phyloP scores from a whole-genome alignment of 2,329 filamentous ascomycete species.

The Trichoderma polysporum region DNA sequence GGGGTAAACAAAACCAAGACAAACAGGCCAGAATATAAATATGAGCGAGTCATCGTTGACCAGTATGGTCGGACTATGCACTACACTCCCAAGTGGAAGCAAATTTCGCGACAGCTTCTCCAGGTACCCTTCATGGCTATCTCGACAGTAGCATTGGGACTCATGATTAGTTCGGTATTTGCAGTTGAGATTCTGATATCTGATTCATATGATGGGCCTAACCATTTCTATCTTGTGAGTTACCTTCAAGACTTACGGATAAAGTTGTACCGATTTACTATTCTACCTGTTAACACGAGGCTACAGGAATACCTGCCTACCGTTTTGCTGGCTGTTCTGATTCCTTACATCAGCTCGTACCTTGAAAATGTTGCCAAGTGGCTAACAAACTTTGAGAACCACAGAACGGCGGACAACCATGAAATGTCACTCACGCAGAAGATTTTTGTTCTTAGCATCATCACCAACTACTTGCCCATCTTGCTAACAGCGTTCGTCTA shows the following conservation, averaged over 20 bases:
- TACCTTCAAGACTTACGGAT: not conserved
- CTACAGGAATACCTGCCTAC: slow-evolving; percentile 69
- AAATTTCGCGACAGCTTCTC: slow-evolving; percentile 63
- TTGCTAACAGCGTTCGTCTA: slow-evolving; percentile 78
- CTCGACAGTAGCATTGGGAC: slow-evolving; percentile 59
- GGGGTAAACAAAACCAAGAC: slow-evolving; percentile 66
- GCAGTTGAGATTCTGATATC: slow-evolving; percentile 74
- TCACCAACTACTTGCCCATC: slow-evolving; percentile 75
- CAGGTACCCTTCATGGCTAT: slow-evolving; percentile 67
- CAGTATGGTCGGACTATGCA: slow-evolving; percentile 61
- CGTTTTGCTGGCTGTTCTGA: slow-evolving; percentile 63
- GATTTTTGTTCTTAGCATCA: slow-evolving; percentile 75
- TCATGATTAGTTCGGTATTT: slow-evolving; percentile 68
- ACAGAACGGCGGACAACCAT: slow-evolving; percentile 67
- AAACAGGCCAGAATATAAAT: slow-evolving; percentile 63
- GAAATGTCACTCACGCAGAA: slow-evolving; percentile 71
- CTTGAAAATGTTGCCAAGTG: slow-evolving; percentile 62
- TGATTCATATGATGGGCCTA: slow-evolving; percentile 68
- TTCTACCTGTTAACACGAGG: not conserved
- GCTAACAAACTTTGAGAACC: slow-evolving; percentile 72
- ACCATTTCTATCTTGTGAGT: slow-evolving; percentile 63
- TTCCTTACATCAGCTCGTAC: slow-evolving; percentile 64
- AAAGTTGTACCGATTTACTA: not conserved
- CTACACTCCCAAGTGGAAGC: slow-evolving; percentile 64
- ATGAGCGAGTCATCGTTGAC: slow-evolving; percentile 62